phyloP scores from a whole-genome alignment of 2,329 filamentous ascomycete species.

The Xylariaceae sp. region DNA sequence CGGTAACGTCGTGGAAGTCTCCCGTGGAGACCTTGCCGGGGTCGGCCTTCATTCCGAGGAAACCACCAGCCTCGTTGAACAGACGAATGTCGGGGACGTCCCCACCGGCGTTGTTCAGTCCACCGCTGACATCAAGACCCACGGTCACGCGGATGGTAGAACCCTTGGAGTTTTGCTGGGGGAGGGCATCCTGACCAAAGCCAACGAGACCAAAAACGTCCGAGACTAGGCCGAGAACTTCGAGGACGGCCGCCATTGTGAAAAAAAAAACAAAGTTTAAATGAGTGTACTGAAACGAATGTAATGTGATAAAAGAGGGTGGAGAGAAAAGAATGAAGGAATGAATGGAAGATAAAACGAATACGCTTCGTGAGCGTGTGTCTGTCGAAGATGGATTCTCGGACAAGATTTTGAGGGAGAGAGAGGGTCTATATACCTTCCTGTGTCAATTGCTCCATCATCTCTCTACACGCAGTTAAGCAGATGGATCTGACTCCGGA shows the following conservation, averaged over 20 bases:
- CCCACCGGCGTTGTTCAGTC: slow-evolving; percentile 23
- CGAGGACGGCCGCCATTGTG: slow-evolving; percentile 14
- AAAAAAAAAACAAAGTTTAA: background rate
- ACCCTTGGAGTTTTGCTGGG: slow-evolving; percentile 9
- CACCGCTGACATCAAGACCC: slow-evolving; percentile 19
- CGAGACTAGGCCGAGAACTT: slow-evolving; percentile 22
- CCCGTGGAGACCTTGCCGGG: slow-evolving; percentile 21
- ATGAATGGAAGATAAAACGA: too few species aligned
- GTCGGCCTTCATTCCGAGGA: slow-evolving; percentile 21
- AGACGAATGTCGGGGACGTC: slow-evolving; percentile 27
- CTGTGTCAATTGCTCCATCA: too few species aligned
- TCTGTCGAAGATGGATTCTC: too few species aligned
- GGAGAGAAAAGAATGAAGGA: background rate
- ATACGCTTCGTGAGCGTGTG: too few species aligned
- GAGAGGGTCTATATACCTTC: too few species aligned
- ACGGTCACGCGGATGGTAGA: slow-evolving; percentile 21
- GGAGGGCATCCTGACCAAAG: slow-evolving; percentile 21
- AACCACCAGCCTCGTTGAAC: slow-evolving; percentile 25
- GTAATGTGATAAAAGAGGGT: too few species aligned
- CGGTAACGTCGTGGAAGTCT: slow-evolving; percentile 17
- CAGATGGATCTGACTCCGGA: too few species aligned
- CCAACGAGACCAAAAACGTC: slow-evolving; percentile 21
- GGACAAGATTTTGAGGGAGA: too few species aligned
- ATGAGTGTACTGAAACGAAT: too few species aligned
- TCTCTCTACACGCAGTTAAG: too few species aligned